Evolutionary conservation across 192 early-diverging fungal genomes (phyloP).

Genomic region (Piromyces finnis): DNA sequence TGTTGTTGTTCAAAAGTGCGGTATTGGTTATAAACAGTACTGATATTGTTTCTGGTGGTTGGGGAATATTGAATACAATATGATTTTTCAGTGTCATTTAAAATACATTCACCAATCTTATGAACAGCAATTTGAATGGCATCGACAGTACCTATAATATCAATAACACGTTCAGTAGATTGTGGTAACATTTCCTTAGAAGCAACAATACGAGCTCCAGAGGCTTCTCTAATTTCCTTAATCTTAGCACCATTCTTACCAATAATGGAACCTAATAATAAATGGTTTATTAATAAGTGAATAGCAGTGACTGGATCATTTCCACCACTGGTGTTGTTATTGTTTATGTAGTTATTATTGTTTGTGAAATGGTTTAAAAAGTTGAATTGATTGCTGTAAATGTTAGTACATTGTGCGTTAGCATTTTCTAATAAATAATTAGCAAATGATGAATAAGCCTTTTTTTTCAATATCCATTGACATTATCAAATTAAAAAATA

Average conservation of each 20-base stretch:
- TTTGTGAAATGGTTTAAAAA: neutral
- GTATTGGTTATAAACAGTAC: slow-evolving; percentile 6
- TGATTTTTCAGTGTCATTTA: neutral
- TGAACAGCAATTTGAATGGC: neutral
- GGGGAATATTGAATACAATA: neutral
- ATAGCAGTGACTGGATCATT: neutral
- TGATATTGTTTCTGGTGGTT: neutral
- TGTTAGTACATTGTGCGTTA: slow-evolving; percentile 19
- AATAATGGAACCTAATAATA: slow-evolving; percentile 2
- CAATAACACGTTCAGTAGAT: neutral
- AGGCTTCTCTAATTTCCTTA: neutral
- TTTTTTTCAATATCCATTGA: no score
- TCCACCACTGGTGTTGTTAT: neutral
- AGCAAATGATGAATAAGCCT: slow-evolving; percentile 74
- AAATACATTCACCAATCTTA: neutral
- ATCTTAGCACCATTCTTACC: slow-evolving; percentile 1
- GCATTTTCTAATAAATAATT: slow-evolving; percentile 60
- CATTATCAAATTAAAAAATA: no score
- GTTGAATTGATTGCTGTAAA: neutral
- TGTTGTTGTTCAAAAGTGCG: slow-evolving; percentile 10
- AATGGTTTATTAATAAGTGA: neutral
- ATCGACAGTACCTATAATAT: neutral
- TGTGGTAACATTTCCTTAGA: neutral
- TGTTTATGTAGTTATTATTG: neutral
- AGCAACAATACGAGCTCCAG: neutral